A percentile compares a stretch with the other conserved stretches of the same genome.
Conservation (phyloP, 306 rosid genomes). For the Oemleria cerasiformis region DNA sequence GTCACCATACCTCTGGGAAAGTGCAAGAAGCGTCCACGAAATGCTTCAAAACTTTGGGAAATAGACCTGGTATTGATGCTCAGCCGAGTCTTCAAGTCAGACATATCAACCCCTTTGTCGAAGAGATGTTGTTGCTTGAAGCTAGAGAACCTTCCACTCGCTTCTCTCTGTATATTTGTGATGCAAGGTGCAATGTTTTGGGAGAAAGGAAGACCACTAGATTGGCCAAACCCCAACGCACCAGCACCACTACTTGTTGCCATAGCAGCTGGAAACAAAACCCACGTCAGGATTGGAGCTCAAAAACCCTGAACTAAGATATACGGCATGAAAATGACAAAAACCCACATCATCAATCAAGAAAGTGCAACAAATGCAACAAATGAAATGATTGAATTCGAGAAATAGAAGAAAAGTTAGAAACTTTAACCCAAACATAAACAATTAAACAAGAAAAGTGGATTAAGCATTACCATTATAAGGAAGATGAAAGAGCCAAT, state of each 20-base stretch:
- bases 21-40: slow-evolving; percentile 42
- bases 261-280: slow-evolving; percentile 42
- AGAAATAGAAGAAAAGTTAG: not conserved
- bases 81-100: slow-evolving; percentile 45
- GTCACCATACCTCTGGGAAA: slow-evolving; percentile 50
- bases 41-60: slow-evolving; percentile 40
- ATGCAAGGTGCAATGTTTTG: slow-evolving; percentile 36
- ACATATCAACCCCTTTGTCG: slow-evolving; percentile 42
- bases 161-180: slow-evolving; percentile 58
- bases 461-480: slow-evolving; percentile 44
- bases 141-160: slow-evolving; percentile 38
- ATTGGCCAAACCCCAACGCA: slow-evolving; percentile 42
- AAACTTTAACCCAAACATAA: too few species aligned
- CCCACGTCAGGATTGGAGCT: slow-evolving; percentile 4
- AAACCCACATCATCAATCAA: not conserved
- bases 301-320: slow-evolving; percentile 2
- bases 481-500: slow-evolving; percentile 49
- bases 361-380: not conserved
- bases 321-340: slow-evolving; percentile 10
- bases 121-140: slow-evolving; percentile 45
- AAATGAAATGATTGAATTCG: too few species aligned
- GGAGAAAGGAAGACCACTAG: slow-evolving; percentile 32
- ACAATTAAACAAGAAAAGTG: too few species aligned
- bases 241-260: slow-evolving; percentile 53
- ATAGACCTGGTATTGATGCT: slow-evolving; percentile 39